Conservation (phyloP, 306 rosid genomes). For the Malus sylvestris region DNA sequence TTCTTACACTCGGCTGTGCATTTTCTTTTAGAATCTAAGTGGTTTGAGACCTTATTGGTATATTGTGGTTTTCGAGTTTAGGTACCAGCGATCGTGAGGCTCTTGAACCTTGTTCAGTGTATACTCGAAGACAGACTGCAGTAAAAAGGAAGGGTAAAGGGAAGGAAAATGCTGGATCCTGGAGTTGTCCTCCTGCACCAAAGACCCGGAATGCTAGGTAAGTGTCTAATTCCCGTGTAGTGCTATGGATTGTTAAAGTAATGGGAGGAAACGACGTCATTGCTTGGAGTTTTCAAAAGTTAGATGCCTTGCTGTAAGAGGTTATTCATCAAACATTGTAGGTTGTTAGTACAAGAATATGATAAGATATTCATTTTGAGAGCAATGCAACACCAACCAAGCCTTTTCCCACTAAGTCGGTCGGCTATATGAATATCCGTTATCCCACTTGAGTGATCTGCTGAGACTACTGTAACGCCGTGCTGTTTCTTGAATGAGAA, state of each 20-base stretch:
- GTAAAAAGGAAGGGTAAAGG: constrained; percentile 31
- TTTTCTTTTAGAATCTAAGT: background rate
- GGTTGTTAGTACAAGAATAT: background rate
- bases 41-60: background rate
- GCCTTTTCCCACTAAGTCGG: too few species aligned
- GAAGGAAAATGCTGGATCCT: constrained; percentile 21
- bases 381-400: background rate
- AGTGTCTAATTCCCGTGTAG: background rate
- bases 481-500: background rate
- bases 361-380: background rate
- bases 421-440: too few species aligned
- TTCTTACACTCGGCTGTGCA: background rate
- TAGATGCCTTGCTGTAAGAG: background rate
- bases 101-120: constrained; percentile 35
- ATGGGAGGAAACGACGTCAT: background rate
- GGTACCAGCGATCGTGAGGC: constrained; percentile 25
- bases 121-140: constrained; percentile 16
- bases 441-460: background rate
- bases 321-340: background rate
- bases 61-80: constrained; percentile 10
- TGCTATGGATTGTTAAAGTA: background rate
- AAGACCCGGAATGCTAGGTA: constrained; percentile 28
- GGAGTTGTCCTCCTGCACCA: constrained; percentile 22
- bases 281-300: background rate
- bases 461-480: background rate